Evolutionary conservation across 306 rosid genomes (phyloP).

Genomic region (Cucurbita pepo): DNA sequence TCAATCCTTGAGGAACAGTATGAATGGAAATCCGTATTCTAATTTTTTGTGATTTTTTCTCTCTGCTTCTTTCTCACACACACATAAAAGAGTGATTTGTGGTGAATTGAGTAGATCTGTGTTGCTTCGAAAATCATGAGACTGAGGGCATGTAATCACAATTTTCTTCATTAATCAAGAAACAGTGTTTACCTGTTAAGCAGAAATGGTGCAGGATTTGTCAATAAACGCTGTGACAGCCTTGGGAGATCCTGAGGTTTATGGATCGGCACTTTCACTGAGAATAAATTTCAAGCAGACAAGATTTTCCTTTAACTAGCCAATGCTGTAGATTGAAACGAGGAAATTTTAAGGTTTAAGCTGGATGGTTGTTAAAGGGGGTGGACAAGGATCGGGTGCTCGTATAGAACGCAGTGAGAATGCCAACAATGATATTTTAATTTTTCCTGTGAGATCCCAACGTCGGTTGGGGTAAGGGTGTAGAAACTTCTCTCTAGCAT

Average conservation of each 20-base stretch:
- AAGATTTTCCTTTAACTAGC: conserved; percentile 22
- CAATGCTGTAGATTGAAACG: conserved; percentile 22
- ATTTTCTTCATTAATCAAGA: not conserved
- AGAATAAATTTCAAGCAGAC: conserved; percentile 27
- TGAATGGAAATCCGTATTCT: not conserved
- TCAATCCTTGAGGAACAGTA: not conserved
- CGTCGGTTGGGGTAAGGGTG: no score
- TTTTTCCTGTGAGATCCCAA: conserved; percentile 3
- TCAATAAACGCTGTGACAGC: conserved; percentile 40
- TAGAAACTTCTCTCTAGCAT: no score
- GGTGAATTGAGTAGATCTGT: not conserved
- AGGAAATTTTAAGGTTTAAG: conserved; percentile 31
- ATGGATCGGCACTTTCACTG: conserved; percentile 32
- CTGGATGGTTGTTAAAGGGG: conserved; percentile 72
- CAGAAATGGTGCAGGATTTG: conserved; percentile 48
- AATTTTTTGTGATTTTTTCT: no score
- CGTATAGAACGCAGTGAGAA: conserved; percentile 68
- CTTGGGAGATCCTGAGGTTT: conserved; percentile 25
- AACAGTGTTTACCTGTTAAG: not conserved
- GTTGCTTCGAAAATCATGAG: not conserved
- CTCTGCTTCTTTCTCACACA: no score
- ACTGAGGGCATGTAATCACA: not conserved
- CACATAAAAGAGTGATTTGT: not conserved
- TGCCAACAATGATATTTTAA: conserved; percentile 73
- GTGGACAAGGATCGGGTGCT: conserved; percentile 51